Conservation (phyloP, 1,284 basidiomycete genomes). For the Farysia itapuensis region DNA sequence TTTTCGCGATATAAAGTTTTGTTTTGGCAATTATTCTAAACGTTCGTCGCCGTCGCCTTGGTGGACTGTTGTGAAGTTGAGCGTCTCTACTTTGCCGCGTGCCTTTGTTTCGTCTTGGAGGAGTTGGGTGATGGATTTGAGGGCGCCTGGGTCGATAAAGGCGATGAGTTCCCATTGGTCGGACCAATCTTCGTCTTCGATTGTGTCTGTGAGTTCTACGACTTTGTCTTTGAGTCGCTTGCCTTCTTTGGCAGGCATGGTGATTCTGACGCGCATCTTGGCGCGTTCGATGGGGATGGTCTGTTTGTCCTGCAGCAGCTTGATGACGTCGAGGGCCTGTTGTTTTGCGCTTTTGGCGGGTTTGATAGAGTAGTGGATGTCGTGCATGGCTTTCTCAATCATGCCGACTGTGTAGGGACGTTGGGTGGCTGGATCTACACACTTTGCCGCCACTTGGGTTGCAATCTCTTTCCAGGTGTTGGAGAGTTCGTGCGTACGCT, state of each 20-base stretch:
- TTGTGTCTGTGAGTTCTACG: conserved; percentile 72
- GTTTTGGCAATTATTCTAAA: conserved; percentile 15
- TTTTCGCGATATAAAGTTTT: too few species aligned
- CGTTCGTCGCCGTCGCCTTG: conserved; percentile 51
- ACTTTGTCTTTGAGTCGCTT: conserved; percentile 75
- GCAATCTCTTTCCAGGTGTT: conserved; percentile 88
- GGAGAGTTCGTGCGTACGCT: conserved; percentile 83
- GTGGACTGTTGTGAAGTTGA: conserved; percentile 50
- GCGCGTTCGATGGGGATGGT: conserved; percentile 88
- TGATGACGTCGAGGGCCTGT: conserved; percentile 83
- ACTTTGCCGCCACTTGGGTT: conserved; percentile 89
- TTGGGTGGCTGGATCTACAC: conserved; percentile 86
- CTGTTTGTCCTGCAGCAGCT: conserved; percentile 70
- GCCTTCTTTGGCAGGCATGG: conserved; percentile 74
- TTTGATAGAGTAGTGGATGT: conserved; percentile 88
- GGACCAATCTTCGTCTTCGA: conserved; percentile 78
- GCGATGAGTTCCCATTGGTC: conserved; percentile 80
- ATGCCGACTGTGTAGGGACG: conserved; percentile 89
- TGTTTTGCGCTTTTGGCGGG: conserved; percentile 83
- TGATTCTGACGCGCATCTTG: conserved; percentile 84
- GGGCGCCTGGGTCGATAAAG: conserved; percentile 88
- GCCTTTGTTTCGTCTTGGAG: conserved; percentile 79
- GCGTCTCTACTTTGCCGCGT: conserved; percentile 70
- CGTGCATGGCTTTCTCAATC: conserved; percentile 96
- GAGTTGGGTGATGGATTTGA: conserved; percentile 84